Evolutionary conservation across 768 basidiomycete genomes (phyloP).

Genomic region (Dacryopinax primogenitus): DNA sequence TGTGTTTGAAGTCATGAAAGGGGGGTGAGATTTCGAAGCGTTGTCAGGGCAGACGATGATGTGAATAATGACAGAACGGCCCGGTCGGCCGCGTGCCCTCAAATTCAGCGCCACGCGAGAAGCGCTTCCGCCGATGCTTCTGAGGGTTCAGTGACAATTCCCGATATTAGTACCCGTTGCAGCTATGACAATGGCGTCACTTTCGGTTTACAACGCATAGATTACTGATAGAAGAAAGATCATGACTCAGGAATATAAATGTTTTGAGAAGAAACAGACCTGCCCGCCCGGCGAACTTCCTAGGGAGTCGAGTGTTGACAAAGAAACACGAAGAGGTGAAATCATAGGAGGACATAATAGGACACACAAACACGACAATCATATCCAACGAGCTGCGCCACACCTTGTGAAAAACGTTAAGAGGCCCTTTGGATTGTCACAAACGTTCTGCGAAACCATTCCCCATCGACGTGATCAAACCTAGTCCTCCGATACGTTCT

Average conservation of each 20-base stretch:
- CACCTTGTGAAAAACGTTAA: background rate
- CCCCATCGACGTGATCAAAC: background rate
- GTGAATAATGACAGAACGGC: background rate
- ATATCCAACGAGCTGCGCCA: too few relatives aligned
- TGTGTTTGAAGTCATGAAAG: too few relatives aligned
- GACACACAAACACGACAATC: background rate
- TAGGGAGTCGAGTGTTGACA: too few relatives aligned
- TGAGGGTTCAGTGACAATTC: background rate
- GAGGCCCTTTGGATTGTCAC: background rate
- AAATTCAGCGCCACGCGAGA: too few relatives aligned
- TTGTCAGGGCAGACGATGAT: background rate
- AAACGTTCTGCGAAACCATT: background rate
- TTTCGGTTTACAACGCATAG: background rate
- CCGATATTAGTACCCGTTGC: background rate
- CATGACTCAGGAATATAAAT: background rate
- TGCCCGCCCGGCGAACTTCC: background rate
- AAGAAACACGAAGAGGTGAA: background rate
- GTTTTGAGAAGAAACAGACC: background rate
- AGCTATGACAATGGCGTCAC: background rate
- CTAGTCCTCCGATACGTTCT: background rate
- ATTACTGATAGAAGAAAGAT: background rate
- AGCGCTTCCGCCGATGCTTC: background rate
- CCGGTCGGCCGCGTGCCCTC: too few relatives aligned
- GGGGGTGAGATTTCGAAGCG: too few relatives aligned
- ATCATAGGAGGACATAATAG: background rate